phyloP scores from a whole-genome alignment of 1,284 basidiomycete species.

The Pyrrhoderma noxium region DNA sequence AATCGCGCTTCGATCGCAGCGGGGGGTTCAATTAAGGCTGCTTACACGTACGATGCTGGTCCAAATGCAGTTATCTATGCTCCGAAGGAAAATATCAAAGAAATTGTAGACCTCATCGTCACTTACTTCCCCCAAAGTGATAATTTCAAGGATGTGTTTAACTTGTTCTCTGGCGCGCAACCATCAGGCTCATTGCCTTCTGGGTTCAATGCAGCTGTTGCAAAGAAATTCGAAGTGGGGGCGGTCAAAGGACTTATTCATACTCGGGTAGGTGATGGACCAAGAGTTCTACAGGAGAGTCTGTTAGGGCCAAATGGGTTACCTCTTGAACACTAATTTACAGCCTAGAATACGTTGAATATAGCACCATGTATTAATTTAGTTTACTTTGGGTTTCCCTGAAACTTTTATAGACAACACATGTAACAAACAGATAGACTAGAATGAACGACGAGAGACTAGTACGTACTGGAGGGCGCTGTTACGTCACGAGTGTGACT shows the following conservation, averaged over 20 bases:
- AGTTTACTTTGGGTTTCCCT: too few species aligned
- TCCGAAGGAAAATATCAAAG: conserved; percentile 66
- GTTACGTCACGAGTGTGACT: too few species aligned
- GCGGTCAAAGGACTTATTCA: conserved; percentile 86
- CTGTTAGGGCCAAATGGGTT: conserved; percentile 52
- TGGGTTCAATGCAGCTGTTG: conserved; percentile 76
- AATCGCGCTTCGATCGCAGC: conserved; percentile 73
- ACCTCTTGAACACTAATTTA: conserved; percentile 34
- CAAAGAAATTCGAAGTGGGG: conserved; percentile 65
- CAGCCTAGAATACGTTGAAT: too few species aligned
- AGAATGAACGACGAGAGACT: too few species aligned
- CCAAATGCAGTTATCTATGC: conserved; percentile 99
- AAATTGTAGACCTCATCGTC: conserved; percentile 70
- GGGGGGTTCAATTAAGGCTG: conserved; percentile 69
- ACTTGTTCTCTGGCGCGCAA: conserved; percentile 39
- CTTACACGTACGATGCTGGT: conserved; percentile 98
- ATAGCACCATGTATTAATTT: too few species aligned
- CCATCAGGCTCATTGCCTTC: conserved; percentile 41
- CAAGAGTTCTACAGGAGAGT: conserved; percentile 57
- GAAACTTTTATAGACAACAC: too few species aligned
- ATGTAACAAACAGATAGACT: too few species aligned
- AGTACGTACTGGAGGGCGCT: too few species aligned
- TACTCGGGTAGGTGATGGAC: conserved; percentile 87
- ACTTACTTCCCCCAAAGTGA: conserved; percentile 79
- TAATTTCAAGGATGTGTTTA: conserved; percentile 71